Evolutionary conservation across 495 filamentous ascomycete genomes (phyloP), one percentile per base, ranked within the genome.

Genomic region (Hypoxylon subgilvum): DNA sequence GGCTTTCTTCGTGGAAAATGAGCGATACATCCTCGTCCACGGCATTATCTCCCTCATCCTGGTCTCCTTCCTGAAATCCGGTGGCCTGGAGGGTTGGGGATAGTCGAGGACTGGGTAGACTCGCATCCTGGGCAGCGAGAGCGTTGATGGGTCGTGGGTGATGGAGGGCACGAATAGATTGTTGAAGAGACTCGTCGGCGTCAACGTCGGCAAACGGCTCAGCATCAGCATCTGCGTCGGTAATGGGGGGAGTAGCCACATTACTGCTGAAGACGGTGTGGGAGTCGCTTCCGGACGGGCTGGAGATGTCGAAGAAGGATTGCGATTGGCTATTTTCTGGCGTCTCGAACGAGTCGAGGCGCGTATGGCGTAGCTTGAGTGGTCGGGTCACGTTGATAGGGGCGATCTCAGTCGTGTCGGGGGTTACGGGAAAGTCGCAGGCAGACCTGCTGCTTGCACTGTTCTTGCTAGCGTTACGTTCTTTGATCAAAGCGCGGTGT

Each of bases 101-200:
- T 39, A 97, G 76, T 58, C 94, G 92, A 30, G 94, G 94, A 67
- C 94, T 97, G 25, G 95, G 95, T 42, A 99, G 78, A 69, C 91
- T 97, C 57, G 89, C 89, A 73, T 96, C 92, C 69, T 94, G 89
- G 19, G 84, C 84, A 22, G 85, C 84, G 21, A 80, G 72, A 1
- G 86, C 85, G 65, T 86, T 88, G 46, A 87, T 74, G 25, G 80
- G 76, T 18, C 81, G 67, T 36, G 73, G 61, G 39, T 63, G 72
- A n/a, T 69, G 70, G 1, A 69, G 41, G 30, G 69, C 65, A 39
- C 63, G 75, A 17, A 72, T 61, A 9, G 69, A 72, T 31, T 72
- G 74, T 23, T 72, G 71, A 3, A 76, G 61, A 13, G 72, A 74
- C 27, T 76, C 75, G 35, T 79, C 75, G 10, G 71, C 66, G 42